Evolutionary conservation across 306 rosid genomes (phyloP), one percentile per base, ranked within the genome.

Genomic region (Castanopsis chinensis): DNA sequence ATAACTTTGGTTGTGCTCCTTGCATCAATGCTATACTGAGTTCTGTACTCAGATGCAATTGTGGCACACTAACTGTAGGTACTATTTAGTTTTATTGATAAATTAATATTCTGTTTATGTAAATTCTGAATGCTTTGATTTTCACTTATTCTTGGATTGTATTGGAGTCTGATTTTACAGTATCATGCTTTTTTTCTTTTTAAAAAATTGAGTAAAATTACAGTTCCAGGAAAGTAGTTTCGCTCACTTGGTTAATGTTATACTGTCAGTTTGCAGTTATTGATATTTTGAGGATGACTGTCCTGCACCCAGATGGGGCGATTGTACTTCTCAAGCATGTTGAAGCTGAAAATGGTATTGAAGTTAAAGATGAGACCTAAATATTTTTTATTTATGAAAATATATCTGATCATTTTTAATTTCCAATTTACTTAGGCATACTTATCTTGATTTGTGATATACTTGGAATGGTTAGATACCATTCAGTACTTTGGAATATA

Each of bases 261-360:
- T 76, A 43, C 83, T 45, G 76, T 79, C 56, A 83, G 7, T 83
- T 20, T 85, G 86, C 94, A 94, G 99, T 91, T 70, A 84, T 92
- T 81, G 99, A 94, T 88, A 80, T 84, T n/a, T 35, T 90, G 78
- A 89, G 97, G 87, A 89, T 92, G 88, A 67, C 71, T 72, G 90
- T 91, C 78, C 97, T 94, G 78, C 99, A 94, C 86, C 97, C 99
- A 21, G 94, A 94, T 67, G 97, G 96, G 56, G 91, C 97, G n/a
- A 65, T 70, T 69, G 35, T 73, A 75, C 87, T 92, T 86, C 80
- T 87, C 60, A 83, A 89, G 83, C 88, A 84, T 78, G 69, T 81
- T 86, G 88, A 82, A 77, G 84, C 84, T 72, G 86, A 86, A 79
- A 87, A 91, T 82, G 99, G 99, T 94, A 88, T 76, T 49, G 45